Evolutionary conservation across 2,329 filamentous ascomycete species (phyloP).

Genomic region (Rugonectria rugulosa): DNA sequence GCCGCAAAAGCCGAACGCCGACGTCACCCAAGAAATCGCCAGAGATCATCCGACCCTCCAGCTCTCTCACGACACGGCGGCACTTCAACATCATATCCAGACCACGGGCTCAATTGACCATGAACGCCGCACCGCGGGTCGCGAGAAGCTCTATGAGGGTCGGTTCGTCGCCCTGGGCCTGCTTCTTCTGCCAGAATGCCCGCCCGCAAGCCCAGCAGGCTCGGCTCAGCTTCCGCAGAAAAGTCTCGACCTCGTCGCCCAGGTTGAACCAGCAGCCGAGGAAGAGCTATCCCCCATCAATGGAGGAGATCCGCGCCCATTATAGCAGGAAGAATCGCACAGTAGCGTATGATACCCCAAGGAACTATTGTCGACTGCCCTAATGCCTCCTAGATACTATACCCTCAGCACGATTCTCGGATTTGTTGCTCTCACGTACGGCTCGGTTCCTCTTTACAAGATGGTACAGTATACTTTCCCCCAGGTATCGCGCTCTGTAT

Average conservation of each 20-base stretch:
- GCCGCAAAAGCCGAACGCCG: constrained; percentile 32
- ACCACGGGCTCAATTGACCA: constrained; percentile 37
- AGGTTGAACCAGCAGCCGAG: constrained; percentile 29
- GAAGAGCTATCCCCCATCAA: constrained; percentile 47
- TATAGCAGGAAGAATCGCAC: constrained; percentile 75
- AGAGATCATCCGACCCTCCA: constrained; percentile 36
- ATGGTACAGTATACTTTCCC: constrained; percentile 62
- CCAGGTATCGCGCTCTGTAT: no score
- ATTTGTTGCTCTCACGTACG: constrained; percentile 81
- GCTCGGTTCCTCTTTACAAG: constrained; percentile 86
- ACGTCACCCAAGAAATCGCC: constrained; percentile 36
- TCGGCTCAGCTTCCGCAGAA: constrained; percentile 40
- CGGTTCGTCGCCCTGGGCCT: constrained; percentile 44
- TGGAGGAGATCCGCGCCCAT: constrained; percentile 70
- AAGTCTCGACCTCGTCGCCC: constrained; percentile 41
- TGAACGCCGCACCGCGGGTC: constrained; percentile 51
- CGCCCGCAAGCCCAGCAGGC: constrained; percentile 38
- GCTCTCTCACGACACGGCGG: constrained; percentile 22
- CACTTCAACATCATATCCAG: constrained; percentile 17
- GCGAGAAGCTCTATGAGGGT: constrained; percentile 41
- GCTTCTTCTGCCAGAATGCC: constrained; percentile 48
- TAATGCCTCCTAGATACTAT: constrained; percentile 66
- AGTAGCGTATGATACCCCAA: constrained; percentile 47
- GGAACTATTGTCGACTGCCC: constrained; percentile 3
- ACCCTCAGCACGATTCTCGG: constrained; percentile 79